Percentiles rank a stretch among this genome's conserved stretches.
Conservation (phyloP, 2,329 filamentous ascomycete species). For the Pseudogymnoascus sp. region DNA sequence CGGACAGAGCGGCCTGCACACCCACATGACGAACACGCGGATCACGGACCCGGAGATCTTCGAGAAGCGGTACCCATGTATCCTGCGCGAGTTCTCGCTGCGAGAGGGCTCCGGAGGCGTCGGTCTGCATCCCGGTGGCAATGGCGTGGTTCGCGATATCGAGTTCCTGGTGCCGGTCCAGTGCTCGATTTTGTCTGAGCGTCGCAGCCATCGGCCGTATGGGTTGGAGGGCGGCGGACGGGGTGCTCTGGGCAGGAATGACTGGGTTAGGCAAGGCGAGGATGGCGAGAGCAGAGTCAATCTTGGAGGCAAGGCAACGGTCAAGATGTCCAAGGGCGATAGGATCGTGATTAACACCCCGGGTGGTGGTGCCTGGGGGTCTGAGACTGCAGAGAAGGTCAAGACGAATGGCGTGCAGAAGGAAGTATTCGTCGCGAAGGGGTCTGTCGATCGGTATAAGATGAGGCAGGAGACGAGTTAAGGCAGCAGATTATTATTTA, state of each 20-base stretch:
- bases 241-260: constrained; percentile 67
- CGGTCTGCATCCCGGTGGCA: constrained; percentile 60
- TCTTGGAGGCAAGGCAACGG: constrained; percentile 20
- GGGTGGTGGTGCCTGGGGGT: constrained; percentile 22
- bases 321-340: constrained; percentile 18
- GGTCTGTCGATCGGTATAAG: background rate
- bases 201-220: constrained; percentile 68
- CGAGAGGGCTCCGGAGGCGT: constrained; percentile 53
- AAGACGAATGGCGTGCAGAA: background rate
- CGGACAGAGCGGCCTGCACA: constrained; percentile 69
- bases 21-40: constrained; percentile 80
- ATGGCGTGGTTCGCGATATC: constrained; percentile 69
- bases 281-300: constrained; percentile 16
- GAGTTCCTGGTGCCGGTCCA: constrained; percentile 70
- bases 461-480: constrained; percentile 1
- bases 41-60: constrained; percentile 76
- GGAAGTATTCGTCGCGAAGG: background rate
- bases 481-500: background rate
- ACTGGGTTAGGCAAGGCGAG: constrained; percentile 63
- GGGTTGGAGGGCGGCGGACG: constrained; percentile 76
- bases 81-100: constrained; percentile 62
- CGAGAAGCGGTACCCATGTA: constrained; percentile 65
- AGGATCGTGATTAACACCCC: constrained; percentile 20
- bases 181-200: constrained; percentile 67
- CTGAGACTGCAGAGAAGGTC: background rate